A percentile compares a stretch with the other conserved stretches of the same genome.
These are phyloP conservation scores for Mychonastes homosphaera DNA, from an alignment of 139 green algal genomes.

Conservation along the genomic window DNA sequence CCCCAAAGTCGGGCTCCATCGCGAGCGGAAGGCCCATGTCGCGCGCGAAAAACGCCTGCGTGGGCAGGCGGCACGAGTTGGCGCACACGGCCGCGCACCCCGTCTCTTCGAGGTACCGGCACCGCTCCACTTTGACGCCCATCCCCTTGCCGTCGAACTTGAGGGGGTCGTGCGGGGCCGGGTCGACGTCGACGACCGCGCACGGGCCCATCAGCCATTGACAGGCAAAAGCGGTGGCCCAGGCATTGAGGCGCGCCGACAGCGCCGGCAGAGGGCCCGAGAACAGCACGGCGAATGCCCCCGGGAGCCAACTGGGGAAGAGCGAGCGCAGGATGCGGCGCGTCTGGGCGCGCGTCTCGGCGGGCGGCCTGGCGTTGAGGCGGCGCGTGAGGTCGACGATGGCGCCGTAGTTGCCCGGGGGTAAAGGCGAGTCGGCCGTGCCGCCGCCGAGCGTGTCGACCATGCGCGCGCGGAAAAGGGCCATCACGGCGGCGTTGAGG, in stretches of 20 bases:
- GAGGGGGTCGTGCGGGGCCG: too few species aligned
- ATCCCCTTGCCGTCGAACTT: slow-evolving; percentile 31
- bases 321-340: slow-evolving; percentile 57
- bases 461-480: slow-evolving; percentile 73
- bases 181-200: slow-evolving; percentile 73
- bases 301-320: slow-evolving; percentile 71
- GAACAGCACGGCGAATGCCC: slow-evolving; percentile 60
- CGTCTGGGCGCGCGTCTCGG: slow-evolving; percentile 51
- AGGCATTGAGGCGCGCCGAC: slow-evolving; percentile 61
- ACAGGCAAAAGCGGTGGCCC: slow-evolving; percentile 64
- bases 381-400: slow-evolving; percentile 76
- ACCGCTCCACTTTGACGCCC: slow-evolving; percentile 71
- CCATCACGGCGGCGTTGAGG: slow-evolving; percentile 55
- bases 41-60: slow-evolving; percentile 74
- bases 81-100: slow-evolving; percentile 74
- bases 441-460: slow-evolving; percentile 48
- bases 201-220: slow-evolving; percentile 86
- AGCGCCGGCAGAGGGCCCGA: slow-evolving; percentile 37
- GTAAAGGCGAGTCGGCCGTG: slow-evolving; percentile 11
- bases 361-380: slow-evolving; percentile 52
- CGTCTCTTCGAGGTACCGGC: slow-evolving; percentile 76
- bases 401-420: slow-evolving; percentile 51
- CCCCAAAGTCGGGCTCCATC: slow-evolving; percentile 85
- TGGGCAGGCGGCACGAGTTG: slow-evolving; percentile 85
- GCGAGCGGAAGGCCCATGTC: slow-evolving; percentile 80